phyloP scores from a whole-genome alignment of 2,329 filamentous ascomycete species.

The Phialophora tarda region DNA sequence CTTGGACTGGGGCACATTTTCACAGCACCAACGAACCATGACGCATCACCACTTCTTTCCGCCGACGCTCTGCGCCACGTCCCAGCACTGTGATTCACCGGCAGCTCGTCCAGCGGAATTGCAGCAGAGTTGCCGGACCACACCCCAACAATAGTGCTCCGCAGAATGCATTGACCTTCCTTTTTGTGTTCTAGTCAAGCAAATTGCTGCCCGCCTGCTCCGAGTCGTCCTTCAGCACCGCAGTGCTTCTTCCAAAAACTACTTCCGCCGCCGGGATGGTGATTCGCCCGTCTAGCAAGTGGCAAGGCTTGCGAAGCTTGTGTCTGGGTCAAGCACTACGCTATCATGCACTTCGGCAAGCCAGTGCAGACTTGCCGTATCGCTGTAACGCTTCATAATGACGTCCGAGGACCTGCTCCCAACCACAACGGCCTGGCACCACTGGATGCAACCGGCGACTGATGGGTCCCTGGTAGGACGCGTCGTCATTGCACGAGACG shows the following conservation, averaged over 20 bases:
- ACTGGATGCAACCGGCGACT: slow-evolving; percentile 2
- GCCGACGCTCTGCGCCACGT: slow-evolving; percentile 11
- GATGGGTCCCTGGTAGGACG: slow-evolving; percentile 2
- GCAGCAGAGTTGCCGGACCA: slow-evolving; percentile 1
- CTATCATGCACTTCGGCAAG: slow-evolving; percentile 3
- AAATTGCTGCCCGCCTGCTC: neutral
- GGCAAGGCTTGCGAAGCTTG: slow-evolving; percentile 19
- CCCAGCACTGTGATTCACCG: neutral
- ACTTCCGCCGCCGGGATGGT: neutral
- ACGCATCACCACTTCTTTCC: slow-evolving; percentile 4
- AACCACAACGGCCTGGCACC: neutral
- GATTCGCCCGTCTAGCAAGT: slow-evolving; percentile 9
- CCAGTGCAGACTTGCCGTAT: slow-evolving; percentile 5
- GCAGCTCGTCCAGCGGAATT: neutral
- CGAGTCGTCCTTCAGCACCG: neutral
- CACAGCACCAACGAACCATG: neutral
- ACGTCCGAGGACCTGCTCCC: slow-evolving; percentile 1
- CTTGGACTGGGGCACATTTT: neutral
- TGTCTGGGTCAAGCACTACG: slow-evolving; percentile 16
- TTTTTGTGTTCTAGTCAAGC: slow-evolving; percentile 1
- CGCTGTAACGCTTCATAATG: slow-evolving; percentile 9
- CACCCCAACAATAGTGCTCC: slow-evolving; percentile 2
- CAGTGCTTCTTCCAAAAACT: neutral
- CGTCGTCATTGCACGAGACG: slow-evolving; percentile 8
- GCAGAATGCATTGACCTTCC: slow-evolving; percentile 5